Evolutionary conservation across 306 rosid species (phyloP).

Genomic region (Ziziphus jujuba): DNA sequence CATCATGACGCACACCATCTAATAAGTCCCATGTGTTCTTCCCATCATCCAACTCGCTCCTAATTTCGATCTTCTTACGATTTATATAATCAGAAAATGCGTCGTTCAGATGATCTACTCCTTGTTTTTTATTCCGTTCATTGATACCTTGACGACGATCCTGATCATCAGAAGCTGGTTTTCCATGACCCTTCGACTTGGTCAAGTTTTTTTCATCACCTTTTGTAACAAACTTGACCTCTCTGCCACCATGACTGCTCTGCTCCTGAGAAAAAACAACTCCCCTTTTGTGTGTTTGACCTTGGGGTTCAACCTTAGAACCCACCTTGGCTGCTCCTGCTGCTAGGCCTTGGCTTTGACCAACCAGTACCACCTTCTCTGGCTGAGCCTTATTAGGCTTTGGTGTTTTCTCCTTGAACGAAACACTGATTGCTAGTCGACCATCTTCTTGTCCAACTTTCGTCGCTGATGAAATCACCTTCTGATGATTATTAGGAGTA

Average conservation of each 20-base stretch:
- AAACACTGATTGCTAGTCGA: too few species aligned
- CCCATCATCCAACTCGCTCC: slow-evolving; percentile 26
- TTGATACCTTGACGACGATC: background rate
- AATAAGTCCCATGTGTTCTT: slow-evolving; percentile 21
- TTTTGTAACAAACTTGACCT: background rate
- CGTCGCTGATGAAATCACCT: background rate
- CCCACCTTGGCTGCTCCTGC: background rate
- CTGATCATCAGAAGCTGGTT: background rate
- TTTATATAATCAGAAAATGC: slow-evolving; percentile 40
- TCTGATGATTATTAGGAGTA: background rate
- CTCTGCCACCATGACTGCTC: background rate
- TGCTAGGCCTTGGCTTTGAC: too few species aligned
- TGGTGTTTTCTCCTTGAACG: too few species aligned
- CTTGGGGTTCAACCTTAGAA: slow-evolving; percentile 3
- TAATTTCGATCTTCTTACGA: slow-evolving; percentile 29
- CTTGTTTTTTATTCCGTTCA: background rate
- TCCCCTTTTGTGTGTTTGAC: background rate
- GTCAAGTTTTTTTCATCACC: too few species aligned
- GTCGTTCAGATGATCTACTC: slow-evolving; percentile 30
- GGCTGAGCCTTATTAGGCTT: too few species aligned
- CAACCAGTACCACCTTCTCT: too few species aligned
- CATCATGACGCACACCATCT: slow-evolving; percentile 19
- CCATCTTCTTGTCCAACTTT: too few species aligned
- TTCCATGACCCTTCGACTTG: background rate
- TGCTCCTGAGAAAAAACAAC: slow-evolving; percentile 1